Base-by-base conservation (phyloP, 805 yeast genomes). In the Candida xyloterini region DNA sequence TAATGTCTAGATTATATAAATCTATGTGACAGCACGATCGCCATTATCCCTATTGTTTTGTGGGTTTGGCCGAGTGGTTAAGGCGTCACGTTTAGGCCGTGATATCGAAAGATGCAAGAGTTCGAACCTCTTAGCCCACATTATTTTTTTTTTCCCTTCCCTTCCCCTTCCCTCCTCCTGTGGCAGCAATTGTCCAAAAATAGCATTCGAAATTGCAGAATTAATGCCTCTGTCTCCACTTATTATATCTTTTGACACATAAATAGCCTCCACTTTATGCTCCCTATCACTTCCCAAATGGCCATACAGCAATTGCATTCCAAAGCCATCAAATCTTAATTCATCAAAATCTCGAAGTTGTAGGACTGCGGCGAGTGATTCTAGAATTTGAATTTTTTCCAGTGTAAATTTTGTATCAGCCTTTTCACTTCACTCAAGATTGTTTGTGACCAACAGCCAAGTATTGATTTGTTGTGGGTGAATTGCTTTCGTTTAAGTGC, bases 11-110 rank as follows among this genome's bases (percentile, higher is more conserved):
- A 4, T 23, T 23, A 7, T n/a, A n/a, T n/a, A n/a, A n/a, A n/a
- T n/a, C n/a, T n/a, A n/a, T n/a, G n/a, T n/a, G n/a, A n/a, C n/a
- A n/a, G n/a, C n/a, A n/a, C n/a, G n/a, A n/a, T n/a, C n/a, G n/a
- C n/a, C n/a, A n/a, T 4, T 27, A 15, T 15, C 21, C 25, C 15
- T 22, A 27, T 27, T 27, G 27, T 38, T 22, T 32, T 22, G 57
- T 47, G 55, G 53, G 57, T 50, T 52, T 52, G 55, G 57, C 57
- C 55, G 55, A 52, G 57, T 52, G 55, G 57, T 51, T 51, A 52
- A 51, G 55, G 57, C 57, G 57, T 51, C 57, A 49, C 55, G 53
- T 51, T 52, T 51, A 52, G 55, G 57, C 55, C 53, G 55, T 49
- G 57, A 51, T 52, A 43, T 52, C 57, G 50, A 42, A 51, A 49